Conservation (phyloP, 2,329 filamentous ascomycete genomes). For the Fusarium torreyae region DNA sequence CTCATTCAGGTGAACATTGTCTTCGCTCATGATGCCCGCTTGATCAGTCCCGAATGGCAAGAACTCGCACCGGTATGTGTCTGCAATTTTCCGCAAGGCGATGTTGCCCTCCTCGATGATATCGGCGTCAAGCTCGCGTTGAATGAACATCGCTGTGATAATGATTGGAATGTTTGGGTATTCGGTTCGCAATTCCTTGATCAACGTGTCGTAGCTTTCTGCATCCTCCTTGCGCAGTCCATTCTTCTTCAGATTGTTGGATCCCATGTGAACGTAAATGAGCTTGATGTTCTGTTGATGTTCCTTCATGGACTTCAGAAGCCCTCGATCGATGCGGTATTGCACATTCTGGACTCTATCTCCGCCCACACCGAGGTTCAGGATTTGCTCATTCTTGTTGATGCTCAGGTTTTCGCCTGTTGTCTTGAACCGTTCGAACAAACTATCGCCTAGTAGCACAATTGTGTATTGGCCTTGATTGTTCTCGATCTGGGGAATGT, state of each 20-base stretch:
- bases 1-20: slow-evolving; percentile 20
- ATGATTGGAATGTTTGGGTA: background rate
- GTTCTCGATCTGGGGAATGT: background rate
- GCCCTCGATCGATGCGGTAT: slow-evolving; percentile 13
- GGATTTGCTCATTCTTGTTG: background rate
- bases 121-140: background rate
- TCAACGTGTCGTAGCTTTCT: accelerated
- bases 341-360: slow-evolving; percentile 25
- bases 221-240: slow-evolving; percentile 1
- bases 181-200: background rate
- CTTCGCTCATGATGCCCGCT: slow-evolving; percentile 5
- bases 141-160: slow-evolving; percentile 8
- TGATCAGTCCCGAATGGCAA: background rate
- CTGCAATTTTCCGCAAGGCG: background rate
- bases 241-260: slow-evolving; percentile 8
- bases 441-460: slow-evolving; percentile 17
- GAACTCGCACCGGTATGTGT: background rate
- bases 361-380: slow-evolving; percentile 14
- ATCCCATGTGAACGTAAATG: slow-evolving; percentile 27
- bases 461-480: background rate
- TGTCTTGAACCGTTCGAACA: slow-evolving; percentile 24
- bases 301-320: background rate
- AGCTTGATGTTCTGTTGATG: background rate
- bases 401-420: slow-evolving; percentile 1
- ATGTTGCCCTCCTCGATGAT: slow-evolving; percentile 1